phyloP scores from a whole-genome alignment of 192 early-diverging fungal genomes.

The Coemansia biformis region DNA sequence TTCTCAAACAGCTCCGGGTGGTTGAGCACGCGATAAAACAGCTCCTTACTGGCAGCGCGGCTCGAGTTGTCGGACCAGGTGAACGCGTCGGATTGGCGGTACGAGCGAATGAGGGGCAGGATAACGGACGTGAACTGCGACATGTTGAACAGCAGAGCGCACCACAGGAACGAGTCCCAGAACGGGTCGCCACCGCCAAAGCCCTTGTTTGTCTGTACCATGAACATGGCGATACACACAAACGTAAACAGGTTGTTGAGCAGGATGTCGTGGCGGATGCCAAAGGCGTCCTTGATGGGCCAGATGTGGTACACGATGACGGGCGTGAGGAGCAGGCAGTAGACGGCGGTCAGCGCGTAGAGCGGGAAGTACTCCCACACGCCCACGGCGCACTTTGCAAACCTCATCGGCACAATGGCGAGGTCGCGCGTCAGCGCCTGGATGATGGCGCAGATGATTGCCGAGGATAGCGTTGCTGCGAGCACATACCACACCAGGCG shows the following conservation, averaged over 20 bases:
- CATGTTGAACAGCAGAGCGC: slow-evolving; percentile 45
- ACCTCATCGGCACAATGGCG: slow-evolving; percentile 38
- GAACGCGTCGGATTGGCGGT: slow-evolving; percentile 43
- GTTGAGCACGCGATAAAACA: slow-evolving; percentile 50
- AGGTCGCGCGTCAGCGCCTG: slow-evolving; percentile 45
- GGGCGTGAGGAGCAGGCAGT: slow-evolving; percentile 42
- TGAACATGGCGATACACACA: slow-evolving; percentile 47
- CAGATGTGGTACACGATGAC: slow-evolving; percentile 49
- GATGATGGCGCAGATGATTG: slow-evolving; percentile 36
- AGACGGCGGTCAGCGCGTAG: slow-evolving; percentile 37
- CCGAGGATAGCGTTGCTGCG: slow-evolving; percentile 29
- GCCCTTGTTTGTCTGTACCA: slow-evolving; percentile 46
- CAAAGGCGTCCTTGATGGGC: slow-evolving; percentile 49
- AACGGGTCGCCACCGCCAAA: slow-evolving; percentile 42
- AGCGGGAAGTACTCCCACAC: slow-evolving; percentile 53
- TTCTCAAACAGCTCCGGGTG: slow-evolving; percentile 47
- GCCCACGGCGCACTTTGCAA: slow-evolving; percentile 41
- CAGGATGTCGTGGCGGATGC: slow-evolving; percentile 48
- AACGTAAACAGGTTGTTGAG: slow-evolving; percentile 49
- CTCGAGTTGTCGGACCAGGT: slow-evolving; percentile 39
- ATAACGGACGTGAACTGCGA: slow-evolving; percentile 49
- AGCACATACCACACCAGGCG: slow-evolving; percentile 44
- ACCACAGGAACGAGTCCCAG: slow-evolving; percentile 51
- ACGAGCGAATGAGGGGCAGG: slow-evolving; percentile 43
- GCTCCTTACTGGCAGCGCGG: slow-evolving; percentile 34